Evolutionary conservation across 371 early-diverging fungal species (phyloP), one percentile per base, ranked within the genome.

Genomic region (Coemansia sp.): DNA sequence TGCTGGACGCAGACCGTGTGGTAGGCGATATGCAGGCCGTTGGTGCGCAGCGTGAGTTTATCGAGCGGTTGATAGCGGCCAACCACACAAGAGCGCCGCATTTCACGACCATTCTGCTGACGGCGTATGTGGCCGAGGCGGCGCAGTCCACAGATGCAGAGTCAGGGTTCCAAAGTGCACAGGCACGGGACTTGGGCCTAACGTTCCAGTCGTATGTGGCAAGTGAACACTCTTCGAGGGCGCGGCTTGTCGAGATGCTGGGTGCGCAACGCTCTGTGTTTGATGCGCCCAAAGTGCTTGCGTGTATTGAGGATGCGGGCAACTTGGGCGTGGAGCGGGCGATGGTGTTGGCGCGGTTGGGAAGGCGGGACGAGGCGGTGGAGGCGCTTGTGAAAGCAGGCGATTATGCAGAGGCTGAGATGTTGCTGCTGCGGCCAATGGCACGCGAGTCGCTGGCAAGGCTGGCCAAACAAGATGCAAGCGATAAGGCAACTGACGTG

Each of bases 401-500:
- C 26, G 80, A 80, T 48, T 80, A 67, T 22, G 80, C 72, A 3
- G 80, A 80, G 59, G 80, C 80, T 0, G 80, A 80, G 55, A 11
- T 67, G 8, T 42, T 80, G 56, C 61, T 73, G n/a, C 47, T 79
- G 29, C 18, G 47, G 2, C 71, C 80, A 5, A 27, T 16, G 2
- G 34, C 59, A 24, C 64, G 27, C 1, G 5, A 6, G 11, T 79
- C 80, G 5, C 64, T 79, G 31, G 72, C 66, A 1, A 64, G 31
- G 27, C 59, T 78, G n/a, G 8, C 34, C 10, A 34, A 34, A 34
- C 10, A 10, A 1, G 34, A 8, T 34, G 34, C 34, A 34, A 10
- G 13, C 1, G 56, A 63, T 8, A 13, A 29, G 10, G 34, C 34
- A 10, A 34, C 18, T 18, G 39, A 51, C 16, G 66, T 72, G 10